Percentiles rank a stretch among this genome's conserved stretches.
These are phyloP conservation scores for Podaxis pistillaris DNA, from an alignment of 768 basidiomycete genomes.

Conservation along the genomic window DNA sequence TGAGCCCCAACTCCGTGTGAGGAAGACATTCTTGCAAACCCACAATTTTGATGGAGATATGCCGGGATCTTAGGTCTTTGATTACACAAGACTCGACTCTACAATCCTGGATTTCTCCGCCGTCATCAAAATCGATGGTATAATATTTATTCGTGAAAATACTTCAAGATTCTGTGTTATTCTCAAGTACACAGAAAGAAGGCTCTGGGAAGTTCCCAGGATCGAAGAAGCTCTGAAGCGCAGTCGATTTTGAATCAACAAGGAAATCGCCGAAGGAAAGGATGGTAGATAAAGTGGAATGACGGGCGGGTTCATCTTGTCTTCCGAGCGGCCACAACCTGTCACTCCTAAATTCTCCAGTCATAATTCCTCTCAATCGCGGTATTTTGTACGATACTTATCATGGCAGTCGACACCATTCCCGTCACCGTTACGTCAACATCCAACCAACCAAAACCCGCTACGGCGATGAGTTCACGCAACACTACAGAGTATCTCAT, in stretches of 20 bases:
- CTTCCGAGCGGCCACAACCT: neutral
- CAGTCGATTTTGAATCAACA: neutral
- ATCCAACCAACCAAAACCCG: neutral
- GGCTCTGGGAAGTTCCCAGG: too few species aligned
- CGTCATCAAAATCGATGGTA: too few species aligned
- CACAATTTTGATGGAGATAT: too few species aligned
- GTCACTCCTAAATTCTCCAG: neutral
- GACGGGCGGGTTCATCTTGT: neutral
- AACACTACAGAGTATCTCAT: constrained; percentile 17
- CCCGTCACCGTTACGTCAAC: constrained; percentile 1
- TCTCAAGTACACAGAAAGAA: too few species aligned
- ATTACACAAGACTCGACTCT: too few species aligned
- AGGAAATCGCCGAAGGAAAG: constrained; percentile 5
- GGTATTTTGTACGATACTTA: neutral
- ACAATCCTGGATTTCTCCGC: too few species aligned
- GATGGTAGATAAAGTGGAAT: neutral
- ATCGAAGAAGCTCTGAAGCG: neutral
- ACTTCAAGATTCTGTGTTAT: too few species aligned
- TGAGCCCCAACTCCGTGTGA: too few species aligned
- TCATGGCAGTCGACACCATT: neutral
- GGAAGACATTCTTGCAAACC: too few species aligned
- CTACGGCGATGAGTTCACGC: neutral
- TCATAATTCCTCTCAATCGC: neutral
- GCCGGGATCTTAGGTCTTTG: too few species aligned
- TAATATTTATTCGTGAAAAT: too few species aligned